Evolutionary conservation across 108 stramenopile species (phyloP).

Genomic region (Fragilariopsis cylindrus): DNA sequence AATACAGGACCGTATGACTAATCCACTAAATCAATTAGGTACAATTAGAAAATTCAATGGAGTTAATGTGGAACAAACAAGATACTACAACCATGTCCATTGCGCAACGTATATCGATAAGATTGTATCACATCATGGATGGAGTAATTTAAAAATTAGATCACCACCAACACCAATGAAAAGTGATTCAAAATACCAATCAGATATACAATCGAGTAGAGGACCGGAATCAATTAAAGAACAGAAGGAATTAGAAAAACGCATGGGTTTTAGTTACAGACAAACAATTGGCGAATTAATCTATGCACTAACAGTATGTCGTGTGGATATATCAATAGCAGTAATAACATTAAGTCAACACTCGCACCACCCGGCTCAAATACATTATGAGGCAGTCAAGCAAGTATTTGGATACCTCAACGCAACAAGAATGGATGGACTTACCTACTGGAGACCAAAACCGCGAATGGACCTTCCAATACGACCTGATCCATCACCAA

Average conservation of each 20-base stretch:
- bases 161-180: background rate
- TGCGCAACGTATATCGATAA: constrained; percentile 31
- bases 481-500: background rate
- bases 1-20: constrained; percentile 7
- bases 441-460: background rate
- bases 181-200: background rate
- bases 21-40: constrained; percentile 32
- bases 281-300: constrained; percentile 32
- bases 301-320: constrained; percentile 31
- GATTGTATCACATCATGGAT: constrained; percentile 19
- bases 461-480: background rate
- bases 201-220: background rate
- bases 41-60: constrained; percentile 33
- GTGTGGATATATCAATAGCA: constrained; percentile 10
- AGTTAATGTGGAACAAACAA: constrained; percentile 30
- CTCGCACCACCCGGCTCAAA: background rate
- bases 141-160: background rate
- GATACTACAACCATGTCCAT: constrained; percentile 22
- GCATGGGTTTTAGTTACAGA: constrained; percentile 24
- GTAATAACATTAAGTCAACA: constrained; percentile 5
- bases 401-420: background rate
- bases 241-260: constrained; percentile 10
- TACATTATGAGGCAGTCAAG: background rate
- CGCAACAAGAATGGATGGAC: background rate
- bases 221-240: constrained; percentile 3